phyloP scores from a whole-genome alignment of 768 basidiomycete species.

The Suillus cothurnatus region DNA sequence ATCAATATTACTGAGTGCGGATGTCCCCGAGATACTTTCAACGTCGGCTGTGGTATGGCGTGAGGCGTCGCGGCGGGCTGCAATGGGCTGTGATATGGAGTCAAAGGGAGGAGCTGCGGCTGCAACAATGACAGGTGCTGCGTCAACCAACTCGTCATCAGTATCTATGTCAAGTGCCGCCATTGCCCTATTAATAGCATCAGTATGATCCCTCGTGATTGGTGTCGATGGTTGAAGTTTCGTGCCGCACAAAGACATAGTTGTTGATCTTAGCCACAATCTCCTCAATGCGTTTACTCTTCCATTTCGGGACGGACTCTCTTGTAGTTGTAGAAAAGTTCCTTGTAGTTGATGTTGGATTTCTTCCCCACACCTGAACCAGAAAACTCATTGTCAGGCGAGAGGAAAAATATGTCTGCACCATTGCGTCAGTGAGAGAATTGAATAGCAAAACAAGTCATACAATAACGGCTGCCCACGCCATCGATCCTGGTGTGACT shows the following conservation, averaged over 20 bases:
- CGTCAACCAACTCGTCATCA: background rate
- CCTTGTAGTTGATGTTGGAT: background rate
- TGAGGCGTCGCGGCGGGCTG: too few species aligned
- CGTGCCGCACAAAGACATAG: background rate
- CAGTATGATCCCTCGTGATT: background rate
- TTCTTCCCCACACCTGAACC: background rate
- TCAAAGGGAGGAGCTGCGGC: background rate
- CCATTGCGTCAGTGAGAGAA: background rate
- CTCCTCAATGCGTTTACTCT: background rate
- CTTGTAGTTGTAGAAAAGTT: background rate
- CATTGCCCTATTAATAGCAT: background rate
- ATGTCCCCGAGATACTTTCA: background rate
- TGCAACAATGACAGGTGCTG: background rate
- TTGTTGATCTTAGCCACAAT: background rate
- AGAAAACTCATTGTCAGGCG: background rate
- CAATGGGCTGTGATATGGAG: background rate
- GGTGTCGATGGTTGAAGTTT: background rate
- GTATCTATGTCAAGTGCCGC: slow-evolving; percentile 1
- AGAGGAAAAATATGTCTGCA: background rate
- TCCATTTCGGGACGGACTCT: background rate
- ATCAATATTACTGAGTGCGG: background rate
- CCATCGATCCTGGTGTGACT: background rate
- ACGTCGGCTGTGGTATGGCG: too few species aligned
- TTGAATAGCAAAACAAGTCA: too few species aligned
- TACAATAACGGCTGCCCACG: background rate